These are phyloP conservation scores for Cladosporium sp. DNA, from an alignment of 2,329 filamentous ascomycete species.

Conservation along the genomic window DNA sequence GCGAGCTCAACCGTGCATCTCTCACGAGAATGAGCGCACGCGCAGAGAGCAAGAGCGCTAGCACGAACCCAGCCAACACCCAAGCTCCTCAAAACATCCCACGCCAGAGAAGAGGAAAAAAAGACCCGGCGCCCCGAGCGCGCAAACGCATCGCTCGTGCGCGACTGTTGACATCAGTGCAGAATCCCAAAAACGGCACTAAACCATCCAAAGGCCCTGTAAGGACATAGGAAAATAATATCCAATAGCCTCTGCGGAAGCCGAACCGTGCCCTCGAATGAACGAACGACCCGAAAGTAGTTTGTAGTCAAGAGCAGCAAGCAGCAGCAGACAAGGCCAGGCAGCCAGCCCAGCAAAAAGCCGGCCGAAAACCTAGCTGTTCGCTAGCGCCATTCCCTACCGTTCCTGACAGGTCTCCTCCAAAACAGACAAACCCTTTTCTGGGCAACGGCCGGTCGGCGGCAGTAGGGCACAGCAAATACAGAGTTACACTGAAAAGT, in stretches of 20 bases:
- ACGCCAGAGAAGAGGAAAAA: background rate
- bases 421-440: conserved; percentile 4
- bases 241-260: background rate
- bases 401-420: background rate
- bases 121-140: background rate
- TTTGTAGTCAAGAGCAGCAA: background rate
- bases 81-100: background rate
- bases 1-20: background rate
- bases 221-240: background rate
- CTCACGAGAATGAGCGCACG: background rate
- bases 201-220: background rate
- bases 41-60: background rate
- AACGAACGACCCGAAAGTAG: background rate
- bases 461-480: background rate
- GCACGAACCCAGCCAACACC: background rate
- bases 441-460: conserved; percentile 10
- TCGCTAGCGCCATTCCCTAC: background rate
- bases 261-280: background rate
- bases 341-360: too few species aligned
- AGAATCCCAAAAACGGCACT: background rate
- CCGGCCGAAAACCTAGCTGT: background rate
- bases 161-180: conserved; percentile 14
- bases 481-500: too few species aligned
- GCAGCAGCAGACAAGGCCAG: background rate
- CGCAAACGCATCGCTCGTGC: conserved; percentile 10